Conservation (phyloP, 2,329 filamentous ascomycete genomes). For the Arthrobotrys conoides region DNA sequence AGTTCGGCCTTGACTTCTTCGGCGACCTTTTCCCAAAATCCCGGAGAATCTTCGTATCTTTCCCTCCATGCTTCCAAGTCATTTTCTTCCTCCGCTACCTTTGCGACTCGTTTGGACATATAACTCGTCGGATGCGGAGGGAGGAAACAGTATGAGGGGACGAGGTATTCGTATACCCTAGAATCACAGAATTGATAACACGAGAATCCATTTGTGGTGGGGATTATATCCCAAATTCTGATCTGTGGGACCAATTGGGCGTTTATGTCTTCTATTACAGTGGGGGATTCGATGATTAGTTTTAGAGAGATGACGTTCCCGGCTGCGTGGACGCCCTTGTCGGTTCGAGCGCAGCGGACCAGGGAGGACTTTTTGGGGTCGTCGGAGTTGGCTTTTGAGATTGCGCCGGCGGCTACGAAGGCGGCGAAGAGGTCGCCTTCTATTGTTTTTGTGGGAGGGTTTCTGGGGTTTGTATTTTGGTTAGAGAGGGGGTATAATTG, state of each 20-base stretch:
- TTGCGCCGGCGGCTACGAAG: slow-evolving; percentile 90
- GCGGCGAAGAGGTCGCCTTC: slow-evolving; percentile 95
- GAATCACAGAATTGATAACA: slow-evolving; percentile 96
- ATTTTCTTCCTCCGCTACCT: slow-evolving; percentile 80
- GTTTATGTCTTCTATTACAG: slow-evolving; percentile 93
- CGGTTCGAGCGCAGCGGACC: slow-evolving; percentile 92
- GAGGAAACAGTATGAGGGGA: slow-evolving; percentile 91
- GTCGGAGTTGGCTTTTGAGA: slow-evolving; percentile 95
- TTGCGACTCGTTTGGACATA: slow-evolving; percentile 84
- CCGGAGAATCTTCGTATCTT: slow-evolving; percentile 81
- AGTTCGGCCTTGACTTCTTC: slow-evolving; percentile 77
- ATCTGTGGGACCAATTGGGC: slow-evolving; percentile 87
- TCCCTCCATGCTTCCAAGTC: slow-evolving; percentile 78
- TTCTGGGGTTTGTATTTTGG: slow-evolving; percentile 27
- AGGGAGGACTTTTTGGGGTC: slow-evolving; percentile 97
- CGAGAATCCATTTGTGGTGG: slow-evolving; percentile 91
- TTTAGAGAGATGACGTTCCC: slow-evolving; percentile 96
- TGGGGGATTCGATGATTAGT: slow-evolving; percentile 90
- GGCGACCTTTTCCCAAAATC: slow-evolving; percentile 87
- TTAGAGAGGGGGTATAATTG: background rate
- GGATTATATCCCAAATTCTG: slow-evolving; percentile 91
- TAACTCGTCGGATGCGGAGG: slow-evolving; percentile 92
- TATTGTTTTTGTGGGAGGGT: slow-evolving; percentile 83
- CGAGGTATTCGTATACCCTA: slow-evolving; percentile 95
- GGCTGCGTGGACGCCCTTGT: slow-evolving; percentile 96